Evolutionary conservation across 768 basidiomycete genomes (phyloP).

Genomic region (Paxillus rubicundulus): DNA sequence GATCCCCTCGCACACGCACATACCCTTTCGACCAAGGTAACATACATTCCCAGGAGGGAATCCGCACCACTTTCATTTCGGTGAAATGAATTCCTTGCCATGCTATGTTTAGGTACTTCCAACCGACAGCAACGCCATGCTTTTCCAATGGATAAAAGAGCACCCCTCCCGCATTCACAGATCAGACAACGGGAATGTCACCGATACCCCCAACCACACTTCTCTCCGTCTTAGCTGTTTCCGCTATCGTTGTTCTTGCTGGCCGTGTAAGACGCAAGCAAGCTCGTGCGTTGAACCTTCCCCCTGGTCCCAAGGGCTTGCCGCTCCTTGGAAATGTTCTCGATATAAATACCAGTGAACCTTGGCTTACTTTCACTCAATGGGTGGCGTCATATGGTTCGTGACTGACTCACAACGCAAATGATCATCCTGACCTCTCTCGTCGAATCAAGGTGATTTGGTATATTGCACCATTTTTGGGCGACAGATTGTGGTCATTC

Average conservation of each 20-base stretch:
- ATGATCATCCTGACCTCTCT: background rate
- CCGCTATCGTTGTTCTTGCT: constrained; percentile 8
- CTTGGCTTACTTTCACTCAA: constrained; percentile 34
- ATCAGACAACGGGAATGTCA: background rate
- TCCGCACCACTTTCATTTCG: constrained; percentile 9
- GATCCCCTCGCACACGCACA: background rate
- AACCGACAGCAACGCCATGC: background rate
- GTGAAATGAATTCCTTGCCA: constrained; percentile 8
- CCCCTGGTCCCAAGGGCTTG: constrained; percentile 33
- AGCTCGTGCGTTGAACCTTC: constrained; percentile 4
- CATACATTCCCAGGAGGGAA: constrained; percentile 1
- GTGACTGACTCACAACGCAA: constrained; percentile 1
- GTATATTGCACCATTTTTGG: constrained; percentile 33
- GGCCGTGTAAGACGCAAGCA: constrained; percentile 12
- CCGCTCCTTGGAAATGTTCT: constrained; percentile 30
- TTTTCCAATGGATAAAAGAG: constrained; percentile 17
- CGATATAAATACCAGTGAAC: constrained; percentile 23
- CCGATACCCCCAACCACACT: constrained; percentile 6
- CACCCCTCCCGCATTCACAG: background rate
- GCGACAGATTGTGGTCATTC: constrained; percentile 33
- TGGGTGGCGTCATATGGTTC: constrained; percentile 29
- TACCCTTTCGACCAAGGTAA: background rate
- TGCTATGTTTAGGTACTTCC: constrained; percentile 6
- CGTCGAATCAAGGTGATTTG: constrained; percentile 27
- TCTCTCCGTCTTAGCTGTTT: constrained; percentile 4